These are phyloP conservation scores for Xylaria flabelliformis DNA, from an alignment of 495 filamentous ascomycete genomes.

Conservation along the genomic window DNA sequence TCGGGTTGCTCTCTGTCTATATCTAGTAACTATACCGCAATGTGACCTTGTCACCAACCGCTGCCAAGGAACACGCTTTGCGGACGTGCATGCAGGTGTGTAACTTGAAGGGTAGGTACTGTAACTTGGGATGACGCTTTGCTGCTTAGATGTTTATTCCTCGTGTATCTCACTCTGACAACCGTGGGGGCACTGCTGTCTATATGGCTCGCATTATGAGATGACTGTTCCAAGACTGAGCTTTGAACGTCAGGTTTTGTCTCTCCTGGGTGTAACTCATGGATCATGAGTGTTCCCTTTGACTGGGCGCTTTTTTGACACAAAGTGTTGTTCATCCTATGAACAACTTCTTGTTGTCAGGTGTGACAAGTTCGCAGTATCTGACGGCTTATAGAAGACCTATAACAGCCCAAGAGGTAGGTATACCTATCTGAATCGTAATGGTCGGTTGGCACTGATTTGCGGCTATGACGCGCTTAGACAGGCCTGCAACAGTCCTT, in stretches of 20 bases:
- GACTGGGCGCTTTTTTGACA: not conserved
- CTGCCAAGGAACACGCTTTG: slow-evolving; percentile 5
- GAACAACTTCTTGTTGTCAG: not conserved
- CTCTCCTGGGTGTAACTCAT: slow-evolving; percentile 7
- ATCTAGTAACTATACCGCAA: not conserved
- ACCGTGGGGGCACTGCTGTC: slow-evolving; percentile 4
- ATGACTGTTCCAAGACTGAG: not conserved
- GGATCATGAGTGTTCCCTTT: not conserved
- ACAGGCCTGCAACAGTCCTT: not conserved
- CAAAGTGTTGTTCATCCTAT: slow-evolving; percentile 1
- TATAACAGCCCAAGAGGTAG: not conserved
- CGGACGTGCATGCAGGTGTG: not conserved
- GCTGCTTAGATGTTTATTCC: not conserved
- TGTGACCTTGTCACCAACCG: not conserved
- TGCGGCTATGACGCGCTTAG: slow-evolving; percentile 20
- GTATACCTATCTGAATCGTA: slow-evolving; percentile 6
- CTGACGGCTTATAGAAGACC: not conserved
- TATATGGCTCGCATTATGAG: not conserved
- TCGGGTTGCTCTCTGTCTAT: not conserved
- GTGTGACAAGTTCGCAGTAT: slow-evolving; percentile 2
- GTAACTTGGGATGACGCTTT: slow-evolving; percentile 7
- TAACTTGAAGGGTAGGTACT: not conserved
- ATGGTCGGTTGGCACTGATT: not conserved
- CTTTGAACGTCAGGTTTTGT: slow-evolving; percentile 1
- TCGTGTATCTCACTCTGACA: not conserved